phyloP scores from a whole-genome alignment of 805 yeast genomes.

The Ogataea allantospora region DNA sequence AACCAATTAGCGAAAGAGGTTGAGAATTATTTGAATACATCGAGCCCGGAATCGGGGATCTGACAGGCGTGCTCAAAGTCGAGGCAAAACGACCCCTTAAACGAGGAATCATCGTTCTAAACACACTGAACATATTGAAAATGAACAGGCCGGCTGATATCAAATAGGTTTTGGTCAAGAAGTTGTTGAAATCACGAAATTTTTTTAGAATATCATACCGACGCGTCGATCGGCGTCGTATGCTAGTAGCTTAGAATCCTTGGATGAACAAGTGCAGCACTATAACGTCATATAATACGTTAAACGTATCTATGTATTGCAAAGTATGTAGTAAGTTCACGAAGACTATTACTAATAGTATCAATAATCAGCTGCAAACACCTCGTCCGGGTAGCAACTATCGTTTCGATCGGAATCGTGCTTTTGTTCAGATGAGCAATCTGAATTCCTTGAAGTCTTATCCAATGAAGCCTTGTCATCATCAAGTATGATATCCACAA shows the following conservation, averaged over 20 bases:
- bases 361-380: constrained; percentile 19
- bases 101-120: constrained; percentile 7
- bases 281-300: too few relatives aligned
- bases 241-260: not conserved
- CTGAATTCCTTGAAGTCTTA: constrained; percentile 2
- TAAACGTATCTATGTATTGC: constrained; percentile 1
- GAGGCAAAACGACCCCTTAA: constrained; percentile 9
- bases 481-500: constrained; percentile 27
- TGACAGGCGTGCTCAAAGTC: constrained; percentile 1
- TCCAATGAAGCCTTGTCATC: constrained; percentile 11
- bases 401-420: not conserved
- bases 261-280: not conserved
- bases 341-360: not conserved
- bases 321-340: constrained; percentile 1
- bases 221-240: constrained; percentile 11
- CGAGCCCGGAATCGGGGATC: not conserved
- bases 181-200: constrained; percentile 1
- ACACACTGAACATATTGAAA: constrained; percentile 5
- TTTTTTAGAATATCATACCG: constrained; percentile 5
- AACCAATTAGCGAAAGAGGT: constrained; percentile 5
- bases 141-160: constrained; percentile 1
- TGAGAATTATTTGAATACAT: not conserved
- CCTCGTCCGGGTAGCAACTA: constrained; percentile 13
- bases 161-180: not conserved
- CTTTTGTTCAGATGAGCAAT: not conserved